A percentile compares a stretch with the other conserved stretches of the same genome.
phyloP scores from a whole-genome alignment of 306 rosid species.

The Arachis stenosperma region DNA sequence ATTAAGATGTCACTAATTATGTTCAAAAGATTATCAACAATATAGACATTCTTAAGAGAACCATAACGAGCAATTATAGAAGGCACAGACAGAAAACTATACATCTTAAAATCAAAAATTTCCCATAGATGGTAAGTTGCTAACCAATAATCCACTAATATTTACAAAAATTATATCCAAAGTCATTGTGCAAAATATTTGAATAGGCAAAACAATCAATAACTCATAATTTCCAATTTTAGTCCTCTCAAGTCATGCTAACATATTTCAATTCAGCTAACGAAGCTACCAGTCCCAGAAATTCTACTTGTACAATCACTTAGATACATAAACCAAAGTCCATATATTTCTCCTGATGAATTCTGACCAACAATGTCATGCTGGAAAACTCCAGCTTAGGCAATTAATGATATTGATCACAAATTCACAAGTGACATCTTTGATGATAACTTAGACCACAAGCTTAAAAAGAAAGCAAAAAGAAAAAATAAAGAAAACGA shows the following conservation, averaged over 20 bases:
- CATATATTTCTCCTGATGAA: conserved; percentile 19
- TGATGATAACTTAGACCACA: conserved; percentile 30
- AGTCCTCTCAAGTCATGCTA: neutral
- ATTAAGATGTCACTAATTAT: neutral
- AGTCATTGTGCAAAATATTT: neutral
- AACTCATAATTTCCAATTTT: neutral
- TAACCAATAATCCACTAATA: neutral
- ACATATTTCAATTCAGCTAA: conserved; percentile 9
- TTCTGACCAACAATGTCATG: neutral
- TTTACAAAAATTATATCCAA: conserved; percentile 14
- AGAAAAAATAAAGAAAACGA: no score
- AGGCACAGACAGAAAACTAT: neutral
- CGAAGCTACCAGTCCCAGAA: conserved; percentile 4
- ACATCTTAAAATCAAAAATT: neutral
- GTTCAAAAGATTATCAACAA: conserved; percentile 14
- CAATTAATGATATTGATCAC: neutral
- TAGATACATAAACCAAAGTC: neutral
- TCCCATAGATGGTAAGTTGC: neutral
- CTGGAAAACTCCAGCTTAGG: neutral
- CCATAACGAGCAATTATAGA: neutral
- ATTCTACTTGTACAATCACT: neutral
- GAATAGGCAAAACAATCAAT: conserved; percentile 23
- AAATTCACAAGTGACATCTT: neutral
- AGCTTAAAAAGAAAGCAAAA: neutral
- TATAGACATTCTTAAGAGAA: neutral